Percentiles rank a stretch among this genome's conserved stretches.
These are phyloP conservation scores for Colletotrichum sp. DNA, from an alignment of 2,329 filamentous ascomycete species.

Conservation along the genomic window DNA sequence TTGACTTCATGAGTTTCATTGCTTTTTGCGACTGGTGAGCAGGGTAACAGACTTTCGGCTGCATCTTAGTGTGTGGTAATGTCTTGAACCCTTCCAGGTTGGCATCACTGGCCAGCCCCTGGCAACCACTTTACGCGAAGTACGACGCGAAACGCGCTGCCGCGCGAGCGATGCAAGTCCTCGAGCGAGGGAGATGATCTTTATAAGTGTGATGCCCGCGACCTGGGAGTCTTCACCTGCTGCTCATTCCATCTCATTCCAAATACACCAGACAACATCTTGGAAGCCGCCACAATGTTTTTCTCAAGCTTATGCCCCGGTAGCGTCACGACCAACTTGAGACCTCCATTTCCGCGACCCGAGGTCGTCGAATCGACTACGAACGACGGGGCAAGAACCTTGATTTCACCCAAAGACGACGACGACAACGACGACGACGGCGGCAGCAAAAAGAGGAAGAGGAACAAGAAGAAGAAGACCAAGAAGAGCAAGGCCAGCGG, in stretches of 20 bases:
- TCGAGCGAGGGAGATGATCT: neutral
- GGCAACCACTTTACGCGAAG: neutral
- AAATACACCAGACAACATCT: neutral
- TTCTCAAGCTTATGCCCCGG: neutral
- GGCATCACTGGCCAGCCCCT: neutral
- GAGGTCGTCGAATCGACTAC: neutral
- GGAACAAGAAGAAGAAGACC: neutral
- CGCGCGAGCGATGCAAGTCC: neutral
- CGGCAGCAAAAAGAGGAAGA: neutral
- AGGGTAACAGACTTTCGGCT: neutral
- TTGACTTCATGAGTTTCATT: neutral
- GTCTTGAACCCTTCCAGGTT: neutral
- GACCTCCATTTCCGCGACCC: neutral
- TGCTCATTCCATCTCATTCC: neutral
- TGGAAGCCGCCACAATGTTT: neutral
- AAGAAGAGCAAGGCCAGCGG: neutral
- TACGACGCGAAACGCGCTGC: neutral
- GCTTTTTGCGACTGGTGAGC: neutral
- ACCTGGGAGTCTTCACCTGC: accelerated
- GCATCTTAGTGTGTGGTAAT: neutral
- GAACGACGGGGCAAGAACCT: neutral
- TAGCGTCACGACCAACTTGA: neutral
- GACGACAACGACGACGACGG: neutral
- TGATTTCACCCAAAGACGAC: neutral
- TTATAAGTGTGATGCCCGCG: neutral